phyloP scores from a whole-genome alignment of 331 rosid genomes.

The Erythrophleum ivorense region DNA sequence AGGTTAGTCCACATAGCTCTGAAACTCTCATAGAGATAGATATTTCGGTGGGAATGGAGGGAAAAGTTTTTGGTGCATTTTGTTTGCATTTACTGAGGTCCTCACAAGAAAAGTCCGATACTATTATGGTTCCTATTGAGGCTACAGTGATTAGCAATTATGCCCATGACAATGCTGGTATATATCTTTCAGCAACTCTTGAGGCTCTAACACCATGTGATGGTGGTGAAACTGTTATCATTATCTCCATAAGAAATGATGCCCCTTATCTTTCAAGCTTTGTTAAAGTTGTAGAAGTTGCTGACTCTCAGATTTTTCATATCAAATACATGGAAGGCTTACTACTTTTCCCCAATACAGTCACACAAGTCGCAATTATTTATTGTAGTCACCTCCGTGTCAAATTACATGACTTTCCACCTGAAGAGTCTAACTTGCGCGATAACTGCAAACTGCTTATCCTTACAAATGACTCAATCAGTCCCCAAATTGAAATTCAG shows the following conservation, averaged over 20 bases:
- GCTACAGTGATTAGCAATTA: slow-evolving; percentile 60
- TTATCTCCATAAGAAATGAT: slow-evolving; percentile 70
- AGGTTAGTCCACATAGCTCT: slow-evolving; percentile 75
- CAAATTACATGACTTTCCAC: slow-evolving; percentile 44
- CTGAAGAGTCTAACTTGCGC: slow-evolving; percentile 45
- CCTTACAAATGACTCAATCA: slow-evolving; percentile 78
- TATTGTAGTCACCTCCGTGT: slow-evolving; percentile 56
- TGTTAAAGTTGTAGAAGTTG: slow-evolving; percentile 60
- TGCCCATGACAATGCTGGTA: slow-evolving; percentile 41
- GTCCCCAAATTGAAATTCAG: slow-evolving; percentile 72
- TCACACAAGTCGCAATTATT: slow-evolving; percentile 77
- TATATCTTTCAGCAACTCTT: slow-evolving; percentile 64
- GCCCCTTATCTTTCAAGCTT: slow-evolving; percentile 62
- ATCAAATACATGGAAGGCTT: slow-evolving; percentile 72
- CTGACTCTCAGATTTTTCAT: slow-evolving; percentile 58
- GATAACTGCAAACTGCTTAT: slow-evolving; percentile 67
- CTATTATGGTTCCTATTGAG: slow-evolving; percentile 83
- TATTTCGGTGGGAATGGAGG: slow-evolving; percentile 62
- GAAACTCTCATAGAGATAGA: slow-evolving; percentile 78
- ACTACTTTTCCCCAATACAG: slow-evolving; percentile 80
- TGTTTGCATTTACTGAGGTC: slow-evolving; percentile 77
- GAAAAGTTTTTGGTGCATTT: slow-evolving; percentile 76
- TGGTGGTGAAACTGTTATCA: slow-evolving; percentile 51
- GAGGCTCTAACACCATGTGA: slow-evolving; percentile 62
- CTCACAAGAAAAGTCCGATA: slow-evolving; percentile 71